Percentiles rank a stretch among this genome's conserved stretches.
These are phyloP conservation scores for Phytophthora lateralis DNA, from an alignment of 352 stramenopile species.

Conservation along the genomic window DNA sequence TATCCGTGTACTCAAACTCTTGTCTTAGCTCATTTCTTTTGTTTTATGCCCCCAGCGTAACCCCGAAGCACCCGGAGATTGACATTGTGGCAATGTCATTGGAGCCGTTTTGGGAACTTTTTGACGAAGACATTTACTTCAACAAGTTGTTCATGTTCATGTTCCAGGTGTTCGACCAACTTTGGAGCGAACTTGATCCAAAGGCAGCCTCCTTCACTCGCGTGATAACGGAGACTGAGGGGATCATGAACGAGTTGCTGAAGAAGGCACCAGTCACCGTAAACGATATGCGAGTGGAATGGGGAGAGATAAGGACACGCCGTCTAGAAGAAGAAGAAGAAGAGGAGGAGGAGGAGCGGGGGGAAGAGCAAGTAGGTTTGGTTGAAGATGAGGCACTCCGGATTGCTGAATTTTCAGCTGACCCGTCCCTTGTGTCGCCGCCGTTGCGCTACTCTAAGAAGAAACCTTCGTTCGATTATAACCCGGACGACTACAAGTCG, in stretches of 20 bases:
- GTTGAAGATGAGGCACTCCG: slow-evolving; percentile 37
- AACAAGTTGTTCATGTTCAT: slow-evolving; percentile 79
- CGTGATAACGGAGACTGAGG: slow-evolving; percentile 79
- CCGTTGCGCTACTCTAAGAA: slow-evolving; percentile 39
- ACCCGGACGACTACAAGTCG: slow-evolving; percentile 65
- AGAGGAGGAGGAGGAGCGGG: slow-evolving; percentile 37
- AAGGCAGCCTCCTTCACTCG: slow-evolving; percentile 80
- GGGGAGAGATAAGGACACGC: slow-evolving; percentile 53
- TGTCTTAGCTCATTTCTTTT: slow-evolving; percentile 13
- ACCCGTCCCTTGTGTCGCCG: slow-evolving; percentile 23
- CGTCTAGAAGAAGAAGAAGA: slow-evolving; percentile 33
- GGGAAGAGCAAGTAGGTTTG: slow-evolving; percentile 22
- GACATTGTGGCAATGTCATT: slow-evolving; percentile 80
- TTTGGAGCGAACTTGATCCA: slow-evolving; percentile 65
- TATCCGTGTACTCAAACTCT: slow-evolving; percentile 1
- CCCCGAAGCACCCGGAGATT: slow-evolving; percentile 62
- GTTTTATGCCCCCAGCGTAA: slow-evolving; percentile 39
- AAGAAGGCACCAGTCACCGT: slow-evolving; percentile 62
- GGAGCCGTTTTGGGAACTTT: slow-evolving; percentile 85
- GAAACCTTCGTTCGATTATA: slow-evolving; percentile 63
- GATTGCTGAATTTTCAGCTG: slow-evolving; percentile 23
- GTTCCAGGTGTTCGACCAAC: slow-evolving; percentile 77
- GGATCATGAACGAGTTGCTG: slow-evolving; percentile 69
- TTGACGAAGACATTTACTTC: slow-evolving; percentile 83
- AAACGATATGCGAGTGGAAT: slow-evolving; percentile 72